Percentiles rank a stretch among this genome's conserved stretches.
These are phyloP conservation scores for Zymoseptoria brevis DNA, from an alignment of 2,329 filamentous ascomycete species.

Conservation along the genomic window DNA sequence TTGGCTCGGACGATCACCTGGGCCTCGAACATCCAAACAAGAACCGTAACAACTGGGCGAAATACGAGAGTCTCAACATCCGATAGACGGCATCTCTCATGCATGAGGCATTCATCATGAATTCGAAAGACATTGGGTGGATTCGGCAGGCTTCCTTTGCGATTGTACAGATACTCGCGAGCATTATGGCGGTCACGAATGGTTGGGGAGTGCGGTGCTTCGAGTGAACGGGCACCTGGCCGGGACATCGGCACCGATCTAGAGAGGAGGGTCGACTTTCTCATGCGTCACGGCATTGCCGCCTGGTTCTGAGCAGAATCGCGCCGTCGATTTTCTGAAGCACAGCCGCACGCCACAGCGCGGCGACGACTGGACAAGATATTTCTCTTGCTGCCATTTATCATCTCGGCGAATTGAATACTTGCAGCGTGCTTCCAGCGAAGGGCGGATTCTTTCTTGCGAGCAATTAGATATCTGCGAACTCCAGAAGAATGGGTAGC, in stretches of 20 bases:
- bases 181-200: background rate
- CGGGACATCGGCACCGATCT: background rate
- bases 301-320: background rate
- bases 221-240: background rate
- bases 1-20: slow-evolving; percentile 36
- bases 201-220: background rate
- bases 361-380: background rate
- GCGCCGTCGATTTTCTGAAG: background rate
- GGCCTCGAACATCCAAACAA: slow-evolving; percentile 58
- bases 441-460: background rate
- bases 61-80: slow-evolving; percentile 58
- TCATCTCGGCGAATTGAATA: background rate
- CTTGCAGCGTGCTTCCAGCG: background rate
- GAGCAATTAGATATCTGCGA: background rate
- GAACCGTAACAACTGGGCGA: slow-evolving; percentile 50
- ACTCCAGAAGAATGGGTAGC: background rate
- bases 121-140: no score
- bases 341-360: background rate
- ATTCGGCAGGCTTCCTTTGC: no score
- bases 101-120: background rate
- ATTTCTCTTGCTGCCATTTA: background rate
- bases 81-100: slow-evolving; percentile 30
- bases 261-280: background rate
- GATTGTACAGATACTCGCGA: background rate
- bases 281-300: background rate